A percentile compares a stretch with the other conserved stretches of the same genome.
Conservation (phyloP, 768 basidiomycete genomes). For the Trametes punicea region DNA sequence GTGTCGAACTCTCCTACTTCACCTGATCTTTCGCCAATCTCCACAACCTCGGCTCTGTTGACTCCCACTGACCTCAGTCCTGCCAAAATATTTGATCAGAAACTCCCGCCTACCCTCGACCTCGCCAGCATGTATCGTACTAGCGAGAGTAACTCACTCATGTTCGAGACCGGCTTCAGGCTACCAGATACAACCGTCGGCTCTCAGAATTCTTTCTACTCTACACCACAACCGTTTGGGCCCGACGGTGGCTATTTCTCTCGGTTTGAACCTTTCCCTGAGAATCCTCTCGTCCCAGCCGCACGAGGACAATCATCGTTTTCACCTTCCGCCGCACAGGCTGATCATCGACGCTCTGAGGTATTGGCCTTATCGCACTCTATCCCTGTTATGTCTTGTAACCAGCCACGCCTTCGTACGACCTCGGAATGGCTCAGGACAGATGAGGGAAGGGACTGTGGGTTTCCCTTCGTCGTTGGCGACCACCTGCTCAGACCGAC, state of each 20-base stretch:
- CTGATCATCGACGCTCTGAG: slow-evolving; percentile 33
- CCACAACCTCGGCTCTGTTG: slow-evolving; percentile 64
- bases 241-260: slow-evolving; percentile 32
- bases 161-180: slow-evolving; percentile 43
- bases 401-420: slow-evolving; percentile 19
- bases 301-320: slow-evolving; percentile 34
- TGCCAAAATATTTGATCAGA: slow-evolving; percentile 56
- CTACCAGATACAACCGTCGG: background rate
- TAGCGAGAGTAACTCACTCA: slow-evolving; percentile 35
- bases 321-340: slow-evolving; percentile 33
- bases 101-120: slow-evolving; percentile 53
- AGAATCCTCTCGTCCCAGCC: slow-evolving; percentile 34
- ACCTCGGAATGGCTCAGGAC: slow-evolving; percentile 28
- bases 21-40: slow-evolving; percentile 72
- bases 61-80: slow-evolving; percentile 77
- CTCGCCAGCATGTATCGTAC: slow-evolving; percentile 28
- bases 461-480: background rate
- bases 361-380: slow-evolving; percentile 6
- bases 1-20: slow-evolving; percentile 43
- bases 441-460: slow-evolving; percentile 17
- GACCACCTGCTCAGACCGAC: slow-evolving; percentile 19
- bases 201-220: background rate
- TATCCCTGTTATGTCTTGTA: slow-evolving; percentile 24
- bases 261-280: slow-evolving; percentile 54
- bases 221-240: background rate